Evolutionary conservation across 306 rosid genomes (phyloP).

Genomic region (Dryas alaskensis): DNA sequence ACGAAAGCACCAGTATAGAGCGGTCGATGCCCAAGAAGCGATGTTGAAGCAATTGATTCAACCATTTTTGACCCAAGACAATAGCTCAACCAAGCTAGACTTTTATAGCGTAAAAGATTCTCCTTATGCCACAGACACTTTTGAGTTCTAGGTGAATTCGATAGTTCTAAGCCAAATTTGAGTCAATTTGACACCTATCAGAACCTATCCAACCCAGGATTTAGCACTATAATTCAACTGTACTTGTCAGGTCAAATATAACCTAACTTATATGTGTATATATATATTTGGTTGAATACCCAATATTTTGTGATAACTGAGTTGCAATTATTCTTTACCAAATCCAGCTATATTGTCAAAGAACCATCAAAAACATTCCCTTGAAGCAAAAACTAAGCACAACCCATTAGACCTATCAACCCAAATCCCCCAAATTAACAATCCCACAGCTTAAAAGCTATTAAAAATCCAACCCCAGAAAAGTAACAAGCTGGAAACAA

Average conservation of each 20-base stretch:
- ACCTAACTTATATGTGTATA: not conserved
- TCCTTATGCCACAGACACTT: conserved; percentile 27
- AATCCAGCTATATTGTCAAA: conserved; percentile 20
- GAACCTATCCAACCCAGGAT: conserved; percentile 10
- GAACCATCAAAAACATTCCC: conserved; percentile 26
- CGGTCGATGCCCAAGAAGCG: conserved; percentile 66
- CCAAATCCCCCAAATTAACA: conserved; percentile 23
- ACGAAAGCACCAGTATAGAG: conserved; percentile 46
- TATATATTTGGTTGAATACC: not conserved
- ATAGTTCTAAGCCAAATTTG: not conserved
- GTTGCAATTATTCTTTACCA: conserved; percentile 4
- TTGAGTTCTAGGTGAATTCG: not conserved
- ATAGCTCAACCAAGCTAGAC: conserved; percentile 27
- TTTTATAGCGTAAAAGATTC: not conserved
- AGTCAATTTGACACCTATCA: conserved; percentile 10
- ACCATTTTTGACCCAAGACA: conserved; percentile 42
- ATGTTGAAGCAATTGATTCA: conserved; percentile 82
- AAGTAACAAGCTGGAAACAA: not conserved
- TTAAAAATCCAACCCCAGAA: conserved; percentile 19
- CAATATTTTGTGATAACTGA: not conserved
- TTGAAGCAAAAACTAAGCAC: conserved; percentile 33
- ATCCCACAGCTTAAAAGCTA: not conserved
- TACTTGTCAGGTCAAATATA: not conserved
- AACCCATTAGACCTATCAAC: conserved; percentile 18
- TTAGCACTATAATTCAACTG: conserved; percentile 12